phyloP scores from a whole-genome alignment of 345 rosid species.

The Capsella bursapastoris region DNA sequence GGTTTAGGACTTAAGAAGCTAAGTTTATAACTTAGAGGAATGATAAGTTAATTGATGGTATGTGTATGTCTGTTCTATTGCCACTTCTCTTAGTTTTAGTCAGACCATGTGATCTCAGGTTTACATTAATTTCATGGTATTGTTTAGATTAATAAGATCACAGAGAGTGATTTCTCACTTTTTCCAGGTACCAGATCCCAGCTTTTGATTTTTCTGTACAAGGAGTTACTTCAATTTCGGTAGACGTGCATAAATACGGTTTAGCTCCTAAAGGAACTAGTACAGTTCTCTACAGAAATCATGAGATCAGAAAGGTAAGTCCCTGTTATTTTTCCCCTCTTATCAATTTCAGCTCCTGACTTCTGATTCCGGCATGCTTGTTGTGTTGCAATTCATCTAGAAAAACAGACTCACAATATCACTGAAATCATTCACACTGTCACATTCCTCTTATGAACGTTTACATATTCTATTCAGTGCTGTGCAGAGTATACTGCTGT shows the following conservation, averaged over 20 bases:
- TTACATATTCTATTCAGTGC: not conserved
- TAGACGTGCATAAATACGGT: slow-evolving; percentile 95
- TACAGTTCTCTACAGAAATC: slow-evolving; percentile 87
- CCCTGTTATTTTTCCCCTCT: not conserved
- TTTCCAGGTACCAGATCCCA: slow-evolving; percentile 73
- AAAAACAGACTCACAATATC: not conserved
- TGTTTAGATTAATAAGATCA: not conserved
- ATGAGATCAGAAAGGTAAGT: slow-evolving; percentile 91
- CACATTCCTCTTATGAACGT: not conserved
- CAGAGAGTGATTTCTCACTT: not conserved
- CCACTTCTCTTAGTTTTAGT: slow-evolving; percentile 17
- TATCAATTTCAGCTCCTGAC: not conserved
- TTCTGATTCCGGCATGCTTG: slow-evolving; percentile 4
- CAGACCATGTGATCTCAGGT: slow-evolving; percentile 4
- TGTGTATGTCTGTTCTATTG: slow-evolving; percentile 7
- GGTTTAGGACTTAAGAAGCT: slow-evolving; percentile 4
- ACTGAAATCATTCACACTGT: not conserved
- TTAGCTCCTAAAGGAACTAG: slow-evolving; percentile 98
- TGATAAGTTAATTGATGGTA: slow-evolving; percentile 11
- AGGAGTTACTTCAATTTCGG: slow-evolving; percentile 92
- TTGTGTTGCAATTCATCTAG: not conserved
- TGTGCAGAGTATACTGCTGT: slow-evolving; percentile 1
- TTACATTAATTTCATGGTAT: not conserved
- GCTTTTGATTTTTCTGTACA: slow-evolving; percentile 85
- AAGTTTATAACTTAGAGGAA: not conserved